Conservation (phyloP, 306 rosid species). For the Mimosa bimucronata region DNA sequence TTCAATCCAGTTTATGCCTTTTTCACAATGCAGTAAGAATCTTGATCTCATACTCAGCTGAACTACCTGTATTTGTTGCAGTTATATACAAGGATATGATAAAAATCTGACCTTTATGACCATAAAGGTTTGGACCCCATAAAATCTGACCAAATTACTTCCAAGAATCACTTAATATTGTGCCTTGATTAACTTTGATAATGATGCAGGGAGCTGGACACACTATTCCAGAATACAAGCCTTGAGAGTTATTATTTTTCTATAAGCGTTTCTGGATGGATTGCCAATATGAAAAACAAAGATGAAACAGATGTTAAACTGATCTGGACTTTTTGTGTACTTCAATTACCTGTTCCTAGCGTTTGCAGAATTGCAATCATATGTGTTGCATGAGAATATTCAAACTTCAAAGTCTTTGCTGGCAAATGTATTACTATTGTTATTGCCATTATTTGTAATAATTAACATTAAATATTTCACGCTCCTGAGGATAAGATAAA, state of each 20-base stretch:
- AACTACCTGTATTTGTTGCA: no score
- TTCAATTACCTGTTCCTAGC: neutral
- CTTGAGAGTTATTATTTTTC: conserved; percentile 72
- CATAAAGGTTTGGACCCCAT: no score
- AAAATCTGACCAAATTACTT: no score
- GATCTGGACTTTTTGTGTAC: conserved; percentile 12
- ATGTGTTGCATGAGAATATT: neutral
- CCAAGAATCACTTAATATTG: neutral
- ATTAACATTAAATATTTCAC: neutral
- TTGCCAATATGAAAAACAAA: no score
- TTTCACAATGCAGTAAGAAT: no score
- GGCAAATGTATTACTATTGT: neutral
- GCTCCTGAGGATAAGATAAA: neutral
- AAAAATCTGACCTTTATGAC: no score
- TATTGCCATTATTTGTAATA: neutral
- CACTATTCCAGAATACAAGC: conserved; percentile 92
- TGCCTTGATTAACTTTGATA: conserved; percentile 23
- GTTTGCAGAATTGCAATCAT: neutral
- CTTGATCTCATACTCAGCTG: no score
- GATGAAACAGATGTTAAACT: neutral
- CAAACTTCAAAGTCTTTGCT: neutral
- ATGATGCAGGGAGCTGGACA: conserved; percentile 87
- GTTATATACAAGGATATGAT: no score
- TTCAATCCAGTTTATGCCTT: no score
- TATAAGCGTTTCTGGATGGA: conserved; percentile 74